Evolutionary conservation across 768 basidiomycete genomes (phyloP), one percentile per base, ranked within the genome.

Genomic region (Hericium coralloides): DNA sequence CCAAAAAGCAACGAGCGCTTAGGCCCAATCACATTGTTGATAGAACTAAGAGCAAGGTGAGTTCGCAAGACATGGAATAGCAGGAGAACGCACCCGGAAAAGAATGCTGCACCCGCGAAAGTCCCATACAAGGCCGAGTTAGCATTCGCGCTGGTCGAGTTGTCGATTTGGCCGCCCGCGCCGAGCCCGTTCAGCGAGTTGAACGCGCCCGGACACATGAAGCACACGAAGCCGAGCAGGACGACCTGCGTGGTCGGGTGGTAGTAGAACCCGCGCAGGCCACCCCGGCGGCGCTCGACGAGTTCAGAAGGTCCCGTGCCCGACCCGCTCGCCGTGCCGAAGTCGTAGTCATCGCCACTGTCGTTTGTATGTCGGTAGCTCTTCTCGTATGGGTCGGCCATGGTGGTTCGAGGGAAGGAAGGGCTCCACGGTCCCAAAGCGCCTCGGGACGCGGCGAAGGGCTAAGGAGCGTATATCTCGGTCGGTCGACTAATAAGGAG

Each of bases 21-120:
- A 45, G 87, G 76, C n/a, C 92, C 92, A 23, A 95, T 74, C 55
- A 80, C 80, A 61, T 94, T 94, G 71, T 89, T 89, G 66, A 91
- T 72, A 5, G 88, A 85, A 17, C 89, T 36, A 39, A 23, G 52
- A 56, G 17, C 23, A 8, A 7, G 18, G 22, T 50, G 5, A 50
- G 48, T 22, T 14, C 17, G 12, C 17, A 7, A 23, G 22, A 14
- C 49, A 50, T 23, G 12, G 22, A n/a, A 41, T 17, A 12, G 38
- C 41, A 20, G 37, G 39, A 9, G 6, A 20, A 67, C 76, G 17
- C 60, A 87, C 87, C 88, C 89, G 12, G 87, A 75, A 58, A 86
- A 84, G 73, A 87, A 86, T 0, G 81, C 82, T 10, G 73, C 75
- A 56, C 79, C 70, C 3, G 84, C 80, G 62, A 85, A 86, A 4